Base-by-base conservation (phyloP, 2,329 filamentous ascomycete species). In the Penicillium corylophilum region DNA sequence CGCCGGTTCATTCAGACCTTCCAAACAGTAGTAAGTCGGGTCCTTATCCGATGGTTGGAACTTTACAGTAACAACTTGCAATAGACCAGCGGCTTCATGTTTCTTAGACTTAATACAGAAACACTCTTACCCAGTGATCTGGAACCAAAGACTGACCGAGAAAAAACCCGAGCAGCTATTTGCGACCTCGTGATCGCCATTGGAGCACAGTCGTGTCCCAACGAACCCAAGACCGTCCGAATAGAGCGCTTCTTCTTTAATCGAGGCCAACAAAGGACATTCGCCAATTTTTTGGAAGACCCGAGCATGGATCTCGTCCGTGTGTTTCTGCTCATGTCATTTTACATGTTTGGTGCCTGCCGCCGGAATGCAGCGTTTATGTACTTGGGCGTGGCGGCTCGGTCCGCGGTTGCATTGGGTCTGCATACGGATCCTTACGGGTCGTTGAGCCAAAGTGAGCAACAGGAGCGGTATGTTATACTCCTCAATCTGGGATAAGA, bases 281-380 rank as follows among this genome's bases (percentile, higher is more conserved):
- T 84, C 50, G 70, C 74, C 13, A 75, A 74, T 5, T 80, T 81
- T 69, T 68, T 83, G 0, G 76, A 79, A 55, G 77, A 82, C 51
- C 81, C 81, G 0, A 82, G 77, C 33, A 66, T 82, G 10, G 73
- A 80, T 43, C 71, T 82, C 60, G 76, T 82, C 4, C 71, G 78
- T 15, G 69, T 73, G 0, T 84, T 82, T 54, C 64, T 82, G 0
- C 69, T 84, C 15, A 80, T 84, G 77, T 75, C 81, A 0, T 82
- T 83, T 55, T 84, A 82, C 56, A 80, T 83, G 76, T 73, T 83
- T 3, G 81, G 79, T 0, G 79, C 79, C 4, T 84, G 82, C 46
- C 79, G 80, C 28, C 73, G 82, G 8, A 84, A 84, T 50, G 75
- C 82, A 0, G 82, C 82, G 0, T 86, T 83, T 47, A 84, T 86